Conservation (phyloP, 2,329 filamentous ascomycete genomes). For the Colletotrichum limetticola region DNA sequence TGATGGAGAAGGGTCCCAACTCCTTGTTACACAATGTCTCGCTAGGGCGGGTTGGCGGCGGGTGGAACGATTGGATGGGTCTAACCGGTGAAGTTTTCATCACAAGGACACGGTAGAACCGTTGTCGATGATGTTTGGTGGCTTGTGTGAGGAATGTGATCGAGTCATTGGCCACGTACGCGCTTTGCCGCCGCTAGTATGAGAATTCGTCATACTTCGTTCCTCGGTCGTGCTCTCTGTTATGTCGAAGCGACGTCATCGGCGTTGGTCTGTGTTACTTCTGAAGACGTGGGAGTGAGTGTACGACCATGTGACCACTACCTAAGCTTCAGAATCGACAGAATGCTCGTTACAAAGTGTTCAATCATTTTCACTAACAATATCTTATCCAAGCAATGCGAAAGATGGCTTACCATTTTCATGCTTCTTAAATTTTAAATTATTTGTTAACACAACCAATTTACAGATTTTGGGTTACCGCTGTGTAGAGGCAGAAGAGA, state of each 20-base stretch:
- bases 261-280: no score
- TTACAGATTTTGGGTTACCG: no score
- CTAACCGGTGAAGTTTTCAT: not conserved
- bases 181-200: not conserved
- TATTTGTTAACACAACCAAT: no score
- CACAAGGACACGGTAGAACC: not conserved
- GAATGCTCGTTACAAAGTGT: no score
- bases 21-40: not conserved
- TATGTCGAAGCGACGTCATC: not conserved
- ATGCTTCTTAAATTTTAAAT: no score
- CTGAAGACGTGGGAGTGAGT: no score
- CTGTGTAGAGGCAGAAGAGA: no score
- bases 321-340: no score
- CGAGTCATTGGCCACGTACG: not conserved
- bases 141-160: not conserved
- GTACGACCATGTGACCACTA: no score
- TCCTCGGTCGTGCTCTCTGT: not conserved
- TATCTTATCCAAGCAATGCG: no score
- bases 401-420: no score
- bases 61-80: not conserved
- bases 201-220: not conserved
- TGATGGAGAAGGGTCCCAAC: not conserved
- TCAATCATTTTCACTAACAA: no score
- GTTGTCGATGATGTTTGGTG: not conserved
- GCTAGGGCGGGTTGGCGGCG: not conserved